Base-by-base conservation (phyloP, 1,139 yeast species). In the Yamadazyma diddensiae region DNA sequence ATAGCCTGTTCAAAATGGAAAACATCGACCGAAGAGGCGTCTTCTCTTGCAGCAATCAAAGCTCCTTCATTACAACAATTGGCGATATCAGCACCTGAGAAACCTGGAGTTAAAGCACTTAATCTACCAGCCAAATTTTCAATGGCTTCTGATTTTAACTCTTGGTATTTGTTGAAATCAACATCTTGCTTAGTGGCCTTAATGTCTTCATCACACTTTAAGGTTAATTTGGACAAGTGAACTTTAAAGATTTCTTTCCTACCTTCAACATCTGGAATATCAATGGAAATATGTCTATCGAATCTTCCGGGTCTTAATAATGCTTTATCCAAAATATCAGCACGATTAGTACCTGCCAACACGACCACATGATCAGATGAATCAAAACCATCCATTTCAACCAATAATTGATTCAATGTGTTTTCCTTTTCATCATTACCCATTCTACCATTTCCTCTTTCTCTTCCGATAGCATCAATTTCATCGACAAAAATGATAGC, bases 1-100 rank as follows among this genome's bases (percentile, higher is more conserved):
- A 83, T 82, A 16, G 92, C 92, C 50, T 76, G 80, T 51, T 83
- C 94, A 49, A 83, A 83, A 56, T 83, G 88, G 30, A 64, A 62
- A 21, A 73, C 53, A 28, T 69, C 77, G 13, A 83, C 87, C 15
- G 69, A 56, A 1, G 59, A 53, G 4, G 79, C 75, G 48, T 79
- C 76, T 38, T 70, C 69, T 57, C 94, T 71, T 1, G 92, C 92
- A 12, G 92, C 92, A 50, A 82, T 79, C 47, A 83, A 69, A 2
- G 92, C 92, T 38, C 90, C 90, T 56, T 83, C 94, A 48, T 83
- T 83, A 58, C 88, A 82, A 46, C 82, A 82, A 52, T 83, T 83
- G 31, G 94, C 88, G 54, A 83, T 83, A 55, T 83, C 94, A 21
- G 94, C 94, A 56, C 94, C 94, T 1, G 88, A 79, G 54, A 83